Base-by-base conservation (phyloP, 2,329 filamentous ascomycete genomes). In the Scedosporium boydii region DNA sequence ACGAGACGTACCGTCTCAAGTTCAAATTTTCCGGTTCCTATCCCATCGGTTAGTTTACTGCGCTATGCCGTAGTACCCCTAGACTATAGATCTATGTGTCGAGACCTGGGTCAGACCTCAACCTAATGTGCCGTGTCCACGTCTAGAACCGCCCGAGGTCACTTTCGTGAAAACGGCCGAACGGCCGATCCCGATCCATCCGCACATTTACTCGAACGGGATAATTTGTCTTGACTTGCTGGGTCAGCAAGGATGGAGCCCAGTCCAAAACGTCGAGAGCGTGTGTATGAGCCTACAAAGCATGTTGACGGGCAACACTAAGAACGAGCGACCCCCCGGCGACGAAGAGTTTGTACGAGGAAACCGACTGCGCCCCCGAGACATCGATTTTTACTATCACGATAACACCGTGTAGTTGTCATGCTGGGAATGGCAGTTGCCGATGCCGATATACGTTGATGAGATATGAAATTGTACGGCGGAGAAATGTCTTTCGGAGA, bases 181-280 rank as follows among this genome's bases (percentile, higher is more conserved):
- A 68, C 83, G 85, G 55, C 81, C 83, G 44, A 93, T 99, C 69
- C 95, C 95, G 1, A 93, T 96, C 74, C 95, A 99, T 71, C 95
- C 95, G 3, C 95, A 99, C 77, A 90, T 99, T 75, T 99, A 99
- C 79, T 95, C 90, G 69, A 99, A 99, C 75, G 95, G 95, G 69
- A 96, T 98, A 74, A 99, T 99, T 72, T 99, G 95, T 71, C 88
- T 99, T 58, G 95, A 99, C 69, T 84, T 99, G 1, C 86, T 99
- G 7, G 91, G 91, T 60, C 80, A 84, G 9, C 87, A 91, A 66
- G 95, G 95, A 63, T 99, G 95, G 95, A 95, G 89, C 58, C 95
- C 95, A 0, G 93, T 99, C 0, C 95, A 99, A 73, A 97, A 93
- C 64, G 95, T 97, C 7, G 93, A 98, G 78, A 96, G 90, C 70